phyloP scores from a whole-genome alignment of 2,329 filamentous ascomycete species.

The Colletotrichum magnum region DNA sequence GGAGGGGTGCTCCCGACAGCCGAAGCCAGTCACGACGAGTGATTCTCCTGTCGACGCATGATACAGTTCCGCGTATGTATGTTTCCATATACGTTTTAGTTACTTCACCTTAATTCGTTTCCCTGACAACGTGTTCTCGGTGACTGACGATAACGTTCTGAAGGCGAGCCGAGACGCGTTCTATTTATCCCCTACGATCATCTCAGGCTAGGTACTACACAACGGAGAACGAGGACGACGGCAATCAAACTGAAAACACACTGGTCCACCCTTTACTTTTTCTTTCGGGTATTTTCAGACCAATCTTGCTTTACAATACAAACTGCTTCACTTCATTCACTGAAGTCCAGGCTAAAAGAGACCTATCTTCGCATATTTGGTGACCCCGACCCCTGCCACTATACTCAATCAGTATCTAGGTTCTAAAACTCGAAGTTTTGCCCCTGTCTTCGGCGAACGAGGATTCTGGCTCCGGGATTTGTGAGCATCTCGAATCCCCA shows the following conservation, averaged over 20 bases:
- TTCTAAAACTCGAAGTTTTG: too few species aligned
- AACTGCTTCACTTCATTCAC: not conserved
- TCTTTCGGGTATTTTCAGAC: not conserved
- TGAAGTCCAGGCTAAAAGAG: not conserved
- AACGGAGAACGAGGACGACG: not conserved
- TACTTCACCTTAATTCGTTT: not conserved
- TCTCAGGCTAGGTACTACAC: not conserved
- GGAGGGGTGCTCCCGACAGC: too few species aligned
- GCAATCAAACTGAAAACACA: not conserved
- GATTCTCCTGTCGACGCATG: too few species aligned
- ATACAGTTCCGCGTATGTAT: too few species aligned
- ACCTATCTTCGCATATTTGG: not conserved
- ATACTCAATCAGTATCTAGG: too few species aligned
- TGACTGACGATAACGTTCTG: not conserved
- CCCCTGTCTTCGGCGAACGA: too few species aligned
- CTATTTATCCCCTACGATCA: not conserved
- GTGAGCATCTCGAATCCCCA: too few species aligned
- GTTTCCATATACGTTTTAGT: not conserved
- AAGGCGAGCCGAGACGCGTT: not conserved
- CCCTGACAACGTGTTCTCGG: not conserved
- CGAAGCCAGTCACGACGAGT: too few species aligned
- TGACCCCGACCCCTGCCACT: not conserved
- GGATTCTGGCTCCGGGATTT: too few species aligned
- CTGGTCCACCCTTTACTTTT: not conserved
- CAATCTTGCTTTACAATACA: not conserved